Evolutionary conservation across 2,329 filamentous ascomycete species (phyloP).

Genomic region (Nemania diffusa): DNA sequence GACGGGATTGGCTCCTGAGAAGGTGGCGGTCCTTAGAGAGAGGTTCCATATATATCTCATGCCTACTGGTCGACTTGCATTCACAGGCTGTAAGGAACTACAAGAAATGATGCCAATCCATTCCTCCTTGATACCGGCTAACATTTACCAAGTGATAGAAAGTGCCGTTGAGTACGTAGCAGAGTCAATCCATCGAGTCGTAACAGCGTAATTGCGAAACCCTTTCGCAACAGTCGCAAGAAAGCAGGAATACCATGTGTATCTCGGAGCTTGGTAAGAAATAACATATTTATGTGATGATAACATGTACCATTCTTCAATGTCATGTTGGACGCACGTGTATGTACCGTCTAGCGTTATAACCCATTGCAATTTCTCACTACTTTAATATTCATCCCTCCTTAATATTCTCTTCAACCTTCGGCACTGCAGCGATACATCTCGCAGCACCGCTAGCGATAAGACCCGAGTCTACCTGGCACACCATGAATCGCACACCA

Average conservation of each 20-base stretch:
- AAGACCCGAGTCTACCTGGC: not conserved
- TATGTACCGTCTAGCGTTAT: not conserved
- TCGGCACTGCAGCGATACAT: not conserved
- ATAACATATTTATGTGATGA: not conserved
- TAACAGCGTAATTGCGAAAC: not conserved
- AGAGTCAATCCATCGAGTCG: not conserved
- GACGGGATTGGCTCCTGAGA: slow-evolving; percentile 48
- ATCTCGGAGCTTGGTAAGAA: not conserved
- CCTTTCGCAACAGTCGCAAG: not conserved
- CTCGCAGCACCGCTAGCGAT: not conserved
- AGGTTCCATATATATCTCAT: slow-evolving; percentile 52
- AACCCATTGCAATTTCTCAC: not conserved
- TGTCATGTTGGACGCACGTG: not conserved
- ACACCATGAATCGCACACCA: not conserved
- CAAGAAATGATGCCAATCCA: not conserved
- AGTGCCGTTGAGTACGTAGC: not conserved
- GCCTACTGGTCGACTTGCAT: slow-evolving; percentile 48
- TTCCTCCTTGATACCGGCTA: not conserved
- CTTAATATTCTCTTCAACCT: not conserved
- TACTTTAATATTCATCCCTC: not conserved
- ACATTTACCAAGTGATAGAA: not conserved
- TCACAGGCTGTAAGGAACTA: slow-evolving; percentile 47
- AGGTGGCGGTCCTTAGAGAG: slow-evolving; percentile 47
- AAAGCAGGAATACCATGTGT: not conserved
- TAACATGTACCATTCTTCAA: not conserved